Base-by-base conservation (phyloP, 345 rosid species). In the Limnanthes douglasii region DNA sequence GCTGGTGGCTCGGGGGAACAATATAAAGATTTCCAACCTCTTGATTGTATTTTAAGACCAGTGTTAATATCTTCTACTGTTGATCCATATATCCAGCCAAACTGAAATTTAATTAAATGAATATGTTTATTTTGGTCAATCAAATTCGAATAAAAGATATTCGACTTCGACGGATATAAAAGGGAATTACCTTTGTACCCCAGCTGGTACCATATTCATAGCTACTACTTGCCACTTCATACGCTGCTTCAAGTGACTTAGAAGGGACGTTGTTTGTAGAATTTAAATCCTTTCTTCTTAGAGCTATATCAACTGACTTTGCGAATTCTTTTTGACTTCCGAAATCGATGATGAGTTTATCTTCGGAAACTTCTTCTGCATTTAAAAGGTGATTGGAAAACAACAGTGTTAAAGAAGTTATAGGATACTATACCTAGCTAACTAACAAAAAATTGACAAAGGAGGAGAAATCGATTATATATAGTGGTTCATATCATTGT, bases 31-130 rank as follows among this genome's bases (percentile, higher is more conserved):
- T 37, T 59, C 85, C 90, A 85, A 1, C 80, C 90, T 43, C 56
- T 68, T 2, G 41, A 13, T 6, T 79, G 90, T 18, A 85, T 66
- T 27, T 4, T 17, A 1, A 72, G 9, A 4, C 94, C 68, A 0
- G 96, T 81, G 4, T 70, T 32, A 2, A 42, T 0, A 22, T 78
- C 96, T 52, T 86, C 86, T 1, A 69, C 6, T 0, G 45, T 21
- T 10, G 96, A 64, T 19, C 70, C 96, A 24, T 86, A 77, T 23
- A 64, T 53, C 83, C 68, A 75, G 3, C 94, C 92, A 5, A 68
- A 11, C 79, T 76, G 15, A 18, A 27, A 34, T 15, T 7, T 41
- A 24, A n/a, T 18, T 12, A 12, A 5, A 29, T 10, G 4, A 8
- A 28, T 8, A 28, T 8, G 9, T 3, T n/a, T 2, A 28, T 29